Percentiles rank a stretch among this genome's conserved stretches.
Evolutionary conservation across 2,329 filamentous ascomycete species (phyloP).

Genomic region (Fusarium ambrosium): DNA sequence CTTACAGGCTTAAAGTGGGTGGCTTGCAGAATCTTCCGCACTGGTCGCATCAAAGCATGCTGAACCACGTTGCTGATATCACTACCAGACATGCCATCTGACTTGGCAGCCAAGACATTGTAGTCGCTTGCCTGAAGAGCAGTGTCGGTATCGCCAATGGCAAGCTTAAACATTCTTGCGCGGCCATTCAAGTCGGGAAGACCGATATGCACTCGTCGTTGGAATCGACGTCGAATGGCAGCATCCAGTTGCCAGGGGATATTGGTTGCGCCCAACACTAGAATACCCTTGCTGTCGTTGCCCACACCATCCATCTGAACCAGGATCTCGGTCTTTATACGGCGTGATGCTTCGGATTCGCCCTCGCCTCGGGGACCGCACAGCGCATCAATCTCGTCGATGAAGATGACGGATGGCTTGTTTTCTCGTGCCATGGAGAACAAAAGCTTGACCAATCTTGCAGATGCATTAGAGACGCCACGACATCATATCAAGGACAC

Average conservation of each 20-base stretch:
- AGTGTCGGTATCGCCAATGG: conserved; percentile 93
- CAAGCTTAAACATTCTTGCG: conserved; percentile 94
- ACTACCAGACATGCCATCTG: conserved; percentile 94
- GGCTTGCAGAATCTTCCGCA: conserved; percentile 95
- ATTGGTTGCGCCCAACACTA: conserved; percentile 96
- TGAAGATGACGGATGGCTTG: conserved; percentile 98
- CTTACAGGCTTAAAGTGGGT: conserved; percentile 96
- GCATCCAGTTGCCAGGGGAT: conserved; percentile 99
- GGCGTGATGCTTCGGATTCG: conserved; percentile 95
- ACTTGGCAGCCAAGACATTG: conserved; percentile 81
- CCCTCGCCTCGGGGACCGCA: conserved; percentile 94
- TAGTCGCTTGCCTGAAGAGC: conserved; percentile 84
- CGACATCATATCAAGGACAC: conserved; percentile 18
- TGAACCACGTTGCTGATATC: conserved; percentile 98
- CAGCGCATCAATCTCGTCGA: conserved; percentile 96
- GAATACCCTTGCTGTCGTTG: conserved; percentile 91
- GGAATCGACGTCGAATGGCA: conserved; percentile 95
- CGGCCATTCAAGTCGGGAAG: conserved; percentile 89
- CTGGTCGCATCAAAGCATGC: conserved; percentile 96
- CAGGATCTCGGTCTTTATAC: conserved; percentile 98
- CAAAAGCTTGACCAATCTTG: conserved; percentile 91
- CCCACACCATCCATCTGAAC: conserved; percentile 99
- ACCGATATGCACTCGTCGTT: conserved; percentile 94
- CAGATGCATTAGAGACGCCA: conserved; percentile 36
- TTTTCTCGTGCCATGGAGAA: conserved; percentile 99